These are phyloP conservation scores for Hymenoscyphus occultus DNA, from an alignment of 2,329 filamentous ascomycete species.

Conservation along the genomic window DNA sequence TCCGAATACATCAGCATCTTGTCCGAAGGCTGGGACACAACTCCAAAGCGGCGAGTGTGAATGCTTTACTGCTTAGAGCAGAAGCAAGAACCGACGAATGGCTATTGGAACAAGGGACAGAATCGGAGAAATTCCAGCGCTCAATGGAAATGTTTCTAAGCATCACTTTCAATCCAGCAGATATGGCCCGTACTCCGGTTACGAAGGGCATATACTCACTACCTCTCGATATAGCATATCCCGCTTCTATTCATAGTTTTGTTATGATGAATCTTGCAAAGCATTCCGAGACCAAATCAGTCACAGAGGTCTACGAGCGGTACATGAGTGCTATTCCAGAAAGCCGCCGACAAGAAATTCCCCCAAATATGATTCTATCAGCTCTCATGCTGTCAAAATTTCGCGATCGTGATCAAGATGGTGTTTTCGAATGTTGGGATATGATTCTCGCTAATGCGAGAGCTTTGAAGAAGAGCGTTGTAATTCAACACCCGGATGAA, in stretches of 20 bases:
- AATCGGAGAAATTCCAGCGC: constrained; percentile 27
- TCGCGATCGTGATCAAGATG: constrained; percentile 53
- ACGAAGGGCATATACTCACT: constrained; percentile 26
- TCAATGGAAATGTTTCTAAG: constrained; percentile 31
- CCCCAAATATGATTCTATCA: constrained; percentile 55
- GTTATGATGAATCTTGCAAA: constrained; percentile 54
- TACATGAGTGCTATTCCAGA: constrained; percentile 46
- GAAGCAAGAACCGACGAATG: constrained; percentile 25
- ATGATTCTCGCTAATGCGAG: constrained; percentile 36
- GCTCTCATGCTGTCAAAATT: constrained; percentile 67
- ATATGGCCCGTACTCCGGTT: constrained; percentile 24
- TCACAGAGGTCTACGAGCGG: constrained; percentile 53
- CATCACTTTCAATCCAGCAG: constrained; percentile 27
- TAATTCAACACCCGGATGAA: constrained; percentile 14
- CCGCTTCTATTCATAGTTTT: constrained; percentile 47
- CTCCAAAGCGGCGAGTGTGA: constrained; percentile 41
- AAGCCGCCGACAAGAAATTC: constrained; percentile 33
- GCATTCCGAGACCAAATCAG: constrained; percentile 45
- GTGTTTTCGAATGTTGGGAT: constrained; percentile 66
- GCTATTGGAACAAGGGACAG: constrained; percentile 17
- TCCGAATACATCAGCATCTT: constrained; percentile 48
- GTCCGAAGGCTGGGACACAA: constrained; percentile 18
- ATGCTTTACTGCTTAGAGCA: constrained; percentile 41
- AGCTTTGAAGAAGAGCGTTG: constrained; percentile 14
- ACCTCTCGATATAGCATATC: constrained; percentile 31